phyloP scores from a whole-genome alignment of 176 grass and related monocot species.

The Bothriochloa decipiens region DNA sequence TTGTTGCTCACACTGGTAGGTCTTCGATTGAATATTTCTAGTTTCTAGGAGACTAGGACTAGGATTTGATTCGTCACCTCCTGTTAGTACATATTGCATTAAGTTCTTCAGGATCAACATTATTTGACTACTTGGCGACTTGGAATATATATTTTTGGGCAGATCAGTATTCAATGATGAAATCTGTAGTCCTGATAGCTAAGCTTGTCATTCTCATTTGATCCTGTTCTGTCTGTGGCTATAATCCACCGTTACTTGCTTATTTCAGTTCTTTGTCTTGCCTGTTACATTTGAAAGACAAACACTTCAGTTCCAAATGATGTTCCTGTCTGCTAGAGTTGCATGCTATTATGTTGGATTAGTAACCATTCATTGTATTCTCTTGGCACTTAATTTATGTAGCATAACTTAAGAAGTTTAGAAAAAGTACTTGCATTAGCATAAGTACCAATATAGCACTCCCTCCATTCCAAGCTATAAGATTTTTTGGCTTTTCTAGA shows the following conservation, averaged over 20 bases:
- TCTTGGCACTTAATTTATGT: constrained; percentile 15
- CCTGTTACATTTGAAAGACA: constrained; percentile 3
- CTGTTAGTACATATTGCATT: constrained; percentile 19
- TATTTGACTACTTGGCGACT: not conserved
- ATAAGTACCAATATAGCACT: constrained; percentile 22
- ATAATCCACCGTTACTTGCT: constrained; percentile 14
- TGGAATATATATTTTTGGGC: constrained; percentile 12
- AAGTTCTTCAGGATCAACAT: constrained; percentile 5
- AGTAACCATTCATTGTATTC: constrained; percentile 25
- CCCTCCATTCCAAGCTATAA: not conserved
- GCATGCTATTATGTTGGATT: not conserved
- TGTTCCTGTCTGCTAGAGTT: constrained; percentile 1
- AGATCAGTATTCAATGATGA: not conserved
- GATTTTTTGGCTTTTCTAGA: not conserved
- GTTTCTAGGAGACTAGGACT: constrained; percentile 12
- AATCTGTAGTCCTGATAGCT: constrained; percentile 25
- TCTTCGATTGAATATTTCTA: constrained; percentile 8
- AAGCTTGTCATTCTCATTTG: constrained; percentile 25
- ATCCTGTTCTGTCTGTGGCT: constrained; percentile 20
- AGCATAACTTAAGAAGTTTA: constrained; percentile 8
- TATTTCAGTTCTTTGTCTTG: constrained; percentile 5
- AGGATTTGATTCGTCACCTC: constrained; percentile 33
- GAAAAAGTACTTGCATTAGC: constrained; percentile 25
- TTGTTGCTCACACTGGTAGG: constrained; percentile 89
- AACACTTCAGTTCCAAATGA: constrained; percentile 1